phyloP scores from a whole-genome alignment of 106 monocot species.

The Narthecium ossifragum region DNA sequence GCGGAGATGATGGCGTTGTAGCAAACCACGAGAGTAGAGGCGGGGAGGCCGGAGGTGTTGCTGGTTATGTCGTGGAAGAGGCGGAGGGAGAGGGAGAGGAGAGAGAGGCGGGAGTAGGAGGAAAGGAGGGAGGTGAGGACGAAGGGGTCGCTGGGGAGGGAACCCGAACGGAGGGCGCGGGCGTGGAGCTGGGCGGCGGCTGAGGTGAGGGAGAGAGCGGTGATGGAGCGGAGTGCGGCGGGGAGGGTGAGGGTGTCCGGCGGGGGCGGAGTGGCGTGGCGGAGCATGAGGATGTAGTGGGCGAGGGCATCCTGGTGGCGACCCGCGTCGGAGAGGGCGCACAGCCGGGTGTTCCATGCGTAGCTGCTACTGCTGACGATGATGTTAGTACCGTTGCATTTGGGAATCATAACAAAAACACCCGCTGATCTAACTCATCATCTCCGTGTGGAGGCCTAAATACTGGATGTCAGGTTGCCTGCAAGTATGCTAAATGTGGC shows the following conservation, averaged over 20 bases:
- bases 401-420: too few species aligned
- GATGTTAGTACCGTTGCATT: too few species aligned
- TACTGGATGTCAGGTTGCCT: too few species aligned
- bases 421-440: too few species aligned
- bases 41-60: neutral
- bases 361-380: too few species aligned
- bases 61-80: constrained; percentile 23
- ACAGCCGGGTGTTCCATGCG: constrained; percentile 28
- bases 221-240: constrained; percentile 35
- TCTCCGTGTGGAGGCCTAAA: too few species aligned
- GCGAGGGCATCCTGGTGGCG: constrained; percentile 21
- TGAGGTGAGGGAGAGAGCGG: constrained; percentile 35
- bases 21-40: constrained; percentile 22
- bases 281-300: constrained; percentile 21
- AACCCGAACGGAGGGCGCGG: constrained; percentile 29
- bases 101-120: constrained; percentile 51
- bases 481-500: too few species aligned
- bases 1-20: constrained; percentile 67
- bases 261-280: constrained; percentile 7
- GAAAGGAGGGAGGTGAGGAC: constrained; percentile 63
- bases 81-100: constrained; percentile 37
- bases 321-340: constrained; percentile 11
- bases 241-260: constrained; percentile 33
- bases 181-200: constrained; percentile 36
- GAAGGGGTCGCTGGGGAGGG: constrained; percentile 28